Base-by-base conservation (phyloP, 164 flowering plant species). In the Chimonanthus praecox region DNA sequence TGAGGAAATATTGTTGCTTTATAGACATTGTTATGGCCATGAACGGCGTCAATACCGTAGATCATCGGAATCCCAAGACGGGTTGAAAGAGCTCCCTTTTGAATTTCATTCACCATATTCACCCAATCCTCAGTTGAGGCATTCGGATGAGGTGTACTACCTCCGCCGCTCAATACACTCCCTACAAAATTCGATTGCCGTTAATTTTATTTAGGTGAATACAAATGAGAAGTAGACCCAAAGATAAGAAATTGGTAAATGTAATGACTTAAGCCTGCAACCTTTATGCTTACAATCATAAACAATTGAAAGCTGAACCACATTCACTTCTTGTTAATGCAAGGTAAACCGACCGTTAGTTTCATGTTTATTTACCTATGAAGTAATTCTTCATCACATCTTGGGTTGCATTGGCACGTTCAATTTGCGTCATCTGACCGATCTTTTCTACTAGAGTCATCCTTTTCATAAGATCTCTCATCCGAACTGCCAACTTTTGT, bases 11-110 rank as follows among this genome's bases (percentile, higher is more conserved):
- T 80, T 4, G 96, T 91, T 50, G 93, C 89, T 9, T 81, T 82
- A 58, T 87, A 89, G 65, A 86, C 92, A 84, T 84, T 91, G 83
- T 87, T 89, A 78, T 91, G 87, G 47, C 96, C 96, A 79, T 91
- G 96, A 74, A 91, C 89, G 69, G 96, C 93, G 82, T 90, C 94
- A 80, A 90, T 86, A n/a, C 92, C 92, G 77, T 90, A 90, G 62
- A 90, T 86, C 90, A 91, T 84, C 0, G 92, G 97, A 66, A 89
- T 89, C 64, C 90, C 88, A 20, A 91, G 88, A 43, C 94, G 86
- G 63, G 86, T 82, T 7, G 92, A 78, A 2, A 91, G 76, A 49
- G 88, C 7, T 8, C 84, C 91, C 67, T 80, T 85, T 70, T 91
- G 97, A 62, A 89, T 47, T n/a, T 76, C 84, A 81, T 91, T 91